These are phyloP conservation scores for Collariella sp. DNA, from an alignment of 495 filamentous ascomycete genomes.

Conservation along the genomic window DNA sequence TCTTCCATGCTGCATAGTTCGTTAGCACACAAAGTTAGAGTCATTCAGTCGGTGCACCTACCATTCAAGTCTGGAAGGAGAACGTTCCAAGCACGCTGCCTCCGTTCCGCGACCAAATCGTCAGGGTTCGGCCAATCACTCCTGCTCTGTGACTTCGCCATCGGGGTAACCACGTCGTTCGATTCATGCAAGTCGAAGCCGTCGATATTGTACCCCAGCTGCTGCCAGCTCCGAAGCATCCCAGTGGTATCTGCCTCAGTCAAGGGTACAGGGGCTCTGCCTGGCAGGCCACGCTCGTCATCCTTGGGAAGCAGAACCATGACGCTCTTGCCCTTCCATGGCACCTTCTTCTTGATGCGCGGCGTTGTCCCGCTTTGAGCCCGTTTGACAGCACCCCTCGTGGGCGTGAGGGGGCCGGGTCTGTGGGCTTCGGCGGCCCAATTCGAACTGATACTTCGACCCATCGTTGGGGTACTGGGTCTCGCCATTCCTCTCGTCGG, in stretches of 20 bases:
- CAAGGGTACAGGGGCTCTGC: conserved; percentile 52
- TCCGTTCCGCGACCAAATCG: conserved; percentile 49
- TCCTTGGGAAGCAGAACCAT: conserved; percentile 61
- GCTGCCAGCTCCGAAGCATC: conserved; percentile 62
- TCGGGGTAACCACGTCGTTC: conserved; percentile 25
- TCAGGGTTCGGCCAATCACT: conserved; percentile 60
- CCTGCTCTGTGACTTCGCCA: conserved; percentile 54
- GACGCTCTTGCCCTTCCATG: conserved; percentile 68
- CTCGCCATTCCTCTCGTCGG: conserved; percentile 8
- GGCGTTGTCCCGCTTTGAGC: conserved; percentile 28
- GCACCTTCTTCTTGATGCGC: conserved; percentile 45
- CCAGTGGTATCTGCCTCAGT: conserved; percentile 50
- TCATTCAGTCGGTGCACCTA: conserved; percentile 13
- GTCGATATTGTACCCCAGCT: conserved; percentile 63
- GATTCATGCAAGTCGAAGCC: conserved; percentile 58
- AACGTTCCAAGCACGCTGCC: conserved; percentile 48
- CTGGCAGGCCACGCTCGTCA: conserved; percentile 53
- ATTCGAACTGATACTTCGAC: conserved; percentile 19
- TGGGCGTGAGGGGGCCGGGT: conserved; percentile 30
- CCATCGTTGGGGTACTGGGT: conserved; percentile 23
- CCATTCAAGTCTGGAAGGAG: conserved; percentile 64
- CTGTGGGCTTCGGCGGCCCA: conserved; percentile 23
- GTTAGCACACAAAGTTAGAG: neutral
- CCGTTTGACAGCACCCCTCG: conserved; percentile 23
- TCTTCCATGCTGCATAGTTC: conserved; percentile 58